These are phyloP conservation scores for Dinochytrium kinnereticum DNA, from an alignment of 371 early-diverging fungal species.

Conservation along the genomic window DNA sequence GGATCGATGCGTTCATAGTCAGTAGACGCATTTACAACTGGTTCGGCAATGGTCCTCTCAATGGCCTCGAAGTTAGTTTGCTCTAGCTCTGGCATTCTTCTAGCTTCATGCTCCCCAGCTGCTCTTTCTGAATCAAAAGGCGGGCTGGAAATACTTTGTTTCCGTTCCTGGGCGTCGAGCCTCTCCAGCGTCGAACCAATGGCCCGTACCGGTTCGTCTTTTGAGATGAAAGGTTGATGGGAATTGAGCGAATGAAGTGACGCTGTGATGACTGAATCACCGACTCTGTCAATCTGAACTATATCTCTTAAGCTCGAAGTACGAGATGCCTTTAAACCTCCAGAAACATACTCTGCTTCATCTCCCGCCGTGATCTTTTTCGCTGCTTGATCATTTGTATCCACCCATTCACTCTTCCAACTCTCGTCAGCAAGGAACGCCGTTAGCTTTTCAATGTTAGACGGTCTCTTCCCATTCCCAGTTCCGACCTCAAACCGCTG, in stretches of 20 bases:
- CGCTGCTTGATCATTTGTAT: no score
- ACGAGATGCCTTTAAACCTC: no score
- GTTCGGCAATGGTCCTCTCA: conserved; percentile 3
- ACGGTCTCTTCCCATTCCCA: background rate
- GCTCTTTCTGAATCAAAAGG: no score
- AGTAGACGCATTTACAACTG: background rate
- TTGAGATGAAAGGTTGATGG: background rate
- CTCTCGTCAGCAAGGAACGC: background rate
- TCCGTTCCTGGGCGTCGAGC: no score
- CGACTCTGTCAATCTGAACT: no score
- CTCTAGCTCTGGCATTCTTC: background rate
- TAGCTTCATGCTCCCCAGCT: background rate
- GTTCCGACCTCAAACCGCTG: conserved; percentile 1
- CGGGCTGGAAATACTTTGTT: no score
- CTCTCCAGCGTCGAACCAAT: background rate
- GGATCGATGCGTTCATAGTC: background rate
- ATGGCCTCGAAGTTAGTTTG: conserved; percentile 6
- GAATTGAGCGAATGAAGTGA: background rate
- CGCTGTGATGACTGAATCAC: background rate
- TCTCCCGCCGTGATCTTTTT: no score
- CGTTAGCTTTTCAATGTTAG: background rate
- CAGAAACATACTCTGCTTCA: no score
- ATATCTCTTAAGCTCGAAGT: no score
- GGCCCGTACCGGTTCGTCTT: background rate
- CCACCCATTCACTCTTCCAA: background rate